Evolutionary conservation across 192 early-diverging fungal genomes (phyloP), one percentile per base, ranked within the genome.

Genomic region (Piromyces sp.): DNA sequence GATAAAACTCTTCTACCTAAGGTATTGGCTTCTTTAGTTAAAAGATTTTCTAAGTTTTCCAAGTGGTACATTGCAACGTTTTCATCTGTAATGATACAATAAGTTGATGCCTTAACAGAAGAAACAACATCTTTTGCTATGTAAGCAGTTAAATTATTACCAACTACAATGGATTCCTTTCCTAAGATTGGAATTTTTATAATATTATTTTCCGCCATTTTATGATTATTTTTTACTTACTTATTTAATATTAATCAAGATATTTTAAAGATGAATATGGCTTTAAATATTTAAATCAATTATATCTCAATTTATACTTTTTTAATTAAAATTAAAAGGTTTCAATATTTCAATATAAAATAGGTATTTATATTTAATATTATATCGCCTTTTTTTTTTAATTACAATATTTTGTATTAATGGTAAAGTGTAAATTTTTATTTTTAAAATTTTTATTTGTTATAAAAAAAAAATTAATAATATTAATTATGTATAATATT

Each of bases 81-180:
- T 37, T 85, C 87, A 86, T 99, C 96, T 14, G 96, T 95, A 78
- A 95, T 90, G 79, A 98, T 84, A 22, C 95, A 93, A 88, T 95
- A 97, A 79, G 94, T 95, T 28, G 94, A 96, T 13, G 88, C 51
- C 9, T 68, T 81, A 82, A 96, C 88, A 84, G 86, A 89, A 36
- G 84, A 81, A 37, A 95, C 89, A 42, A 95, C 87, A 81, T 99
- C 94, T 37, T 88, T 81, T 78, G 93, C 89, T 29, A 97, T 87
- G 81, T 92, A 91, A 81, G 92, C 88, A 38, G 90, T 89, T 37
- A 98, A 87, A 84, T 92, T 92, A 85, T 92, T 93, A 15, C 97
- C 97, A 42, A 95, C 90, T 80, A 95, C 87, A 83, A 97, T 96
- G 82, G 93, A 91, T 83, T 99, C 95, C 81, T 87, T 80, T 16